Base-by-base conservation (phyloP, 2,329 filamentous ascomycete species). In the Aspergillus awamori region DNA sequence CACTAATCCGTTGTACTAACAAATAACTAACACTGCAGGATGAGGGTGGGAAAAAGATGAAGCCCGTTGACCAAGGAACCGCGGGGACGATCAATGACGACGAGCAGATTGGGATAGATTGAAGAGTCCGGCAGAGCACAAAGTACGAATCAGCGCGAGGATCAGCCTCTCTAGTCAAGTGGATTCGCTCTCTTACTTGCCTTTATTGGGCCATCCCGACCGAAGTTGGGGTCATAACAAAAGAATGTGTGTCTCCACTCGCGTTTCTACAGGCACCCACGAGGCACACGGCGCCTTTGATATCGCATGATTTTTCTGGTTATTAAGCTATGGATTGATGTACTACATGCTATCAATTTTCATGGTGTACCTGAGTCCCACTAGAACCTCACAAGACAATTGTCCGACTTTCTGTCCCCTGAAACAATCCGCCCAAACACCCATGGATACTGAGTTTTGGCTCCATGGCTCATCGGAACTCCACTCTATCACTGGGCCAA, bases 401-500 rank as follows among this genome's bases (percentile, higher is more conserved):
- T 45, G 11, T 24, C 22, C 11, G 41, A 59, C 33, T 59, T 13
- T 36, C 36, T 38, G n/a, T 62, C 39, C 51, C 57, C 43, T 61
- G 59, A 63, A 60, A 61, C 58, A 36, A 36, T 33, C 11, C 48
- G n/a, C 51, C 53, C 45, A 41, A 47, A 39, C 51, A 39, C 26
- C 54, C 57, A 39, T 58, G 57, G 61, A 53, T 60, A 39, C 28
- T 30, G 38, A 47, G 54, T 48, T 54, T 47, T 39, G 45, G 57
- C 59, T 58, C 63, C 66, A 62, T 60, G 62, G 63, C 15, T 28
- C 10, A 10, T 20, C 30, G n/a, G 6, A 26, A 33, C 62, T 59
- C 62, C 63, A 64, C 62, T 2, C n/a, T 30, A 56, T 66, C 64
- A 61, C 64, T 66, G 57, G 64, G 64, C 64, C 64, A 66, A 66